Conservation (phyloP, 179 eudicot species). For the Patellifolia procumbens region DNA sequence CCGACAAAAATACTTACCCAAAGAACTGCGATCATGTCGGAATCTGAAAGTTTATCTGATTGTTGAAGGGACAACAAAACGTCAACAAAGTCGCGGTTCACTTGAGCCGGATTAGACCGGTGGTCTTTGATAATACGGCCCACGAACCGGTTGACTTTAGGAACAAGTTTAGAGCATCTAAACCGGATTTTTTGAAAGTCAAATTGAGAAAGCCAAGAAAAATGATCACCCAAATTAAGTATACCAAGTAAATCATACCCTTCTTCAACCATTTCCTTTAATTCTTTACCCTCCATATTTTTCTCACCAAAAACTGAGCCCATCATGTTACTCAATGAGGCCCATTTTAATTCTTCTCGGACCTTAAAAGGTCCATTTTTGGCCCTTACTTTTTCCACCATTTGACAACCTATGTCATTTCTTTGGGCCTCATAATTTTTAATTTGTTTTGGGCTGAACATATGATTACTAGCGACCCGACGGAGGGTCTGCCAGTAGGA, state of each 20-base stretch:
- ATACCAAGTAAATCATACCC: conserved; percentile 79
- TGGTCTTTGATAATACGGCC: conserved; percentile 62
- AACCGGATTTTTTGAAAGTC: conserved; percentile 69
- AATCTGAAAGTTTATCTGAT: conserved; percentile 55
- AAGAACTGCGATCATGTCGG: conserved; percentile 86
- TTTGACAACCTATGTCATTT: conserved; percentile 41
- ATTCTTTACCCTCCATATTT: conserved; percentile 39
- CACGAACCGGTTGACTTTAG: conserved; percentile 72
- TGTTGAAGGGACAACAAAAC: conserved; percentile 71
- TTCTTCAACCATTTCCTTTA: conserved; percentile 65
- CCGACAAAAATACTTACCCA: conserved; percentile 60
- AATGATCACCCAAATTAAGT: conserved; percentile 79
- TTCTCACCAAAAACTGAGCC: conserved; percentile 59
- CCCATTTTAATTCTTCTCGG: conserved; percentile 53
- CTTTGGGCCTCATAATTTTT: conserved; percentile 52
- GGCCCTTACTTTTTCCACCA: conserved; percentile 37
- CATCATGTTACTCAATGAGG: conserved; percentile 89
- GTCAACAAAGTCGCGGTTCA: conserved; percentile 65
- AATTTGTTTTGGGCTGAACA: conserved; percentile 78
- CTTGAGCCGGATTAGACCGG: conserved; percentile 27
- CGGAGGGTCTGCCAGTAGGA: conserved; percentile 80
- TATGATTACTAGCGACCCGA: conserved; percentile 64
- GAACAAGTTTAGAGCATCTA: conserved; percentile 71
- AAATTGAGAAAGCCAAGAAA: conserved; percentile 62
- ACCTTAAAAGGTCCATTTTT: conserved; percentile 36